Evolutionary conservation across 345 rosid genomes (phyloP), one percentile per base, ranked within the genome.

Genomic region (Syzygium aromaticum): DNA sequence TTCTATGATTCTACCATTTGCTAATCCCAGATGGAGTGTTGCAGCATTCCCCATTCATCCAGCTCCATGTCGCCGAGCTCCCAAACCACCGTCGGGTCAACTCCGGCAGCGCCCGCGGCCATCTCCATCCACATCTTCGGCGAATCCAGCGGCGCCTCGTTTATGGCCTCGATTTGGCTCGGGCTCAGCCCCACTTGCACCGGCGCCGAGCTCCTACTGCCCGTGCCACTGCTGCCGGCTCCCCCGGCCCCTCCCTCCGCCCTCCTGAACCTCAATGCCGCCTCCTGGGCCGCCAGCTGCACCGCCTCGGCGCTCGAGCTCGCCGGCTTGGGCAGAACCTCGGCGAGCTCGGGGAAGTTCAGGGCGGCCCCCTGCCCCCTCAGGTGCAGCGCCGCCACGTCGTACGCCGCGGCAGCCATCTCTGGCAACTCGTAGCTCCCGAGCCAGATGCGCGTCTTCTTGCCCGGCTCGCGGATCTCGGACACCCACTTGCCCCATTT

Each of bases 401-500:
- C 99, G 52, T 97, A 97, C 6, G 99, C 99, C 0, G 98, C 95
- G 3, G 99, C 99, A 0, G 99, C 99, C 99, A 97, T 97, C 92
- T 97, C 96, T 0, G 98, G 92, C 0, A 94, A 91, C 88, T 94
- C 97, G 33, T 93, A 94, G 91, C 99, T 97, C 17, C 99, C 99
- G 2, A 97, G 92, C 99, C 99, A 97, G 21, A 97, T 93, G 43
- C 99, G 88, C 1, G 93, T 93, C 86, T 97, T 97, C 84, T 92
- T 97, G 14, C 99, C 96, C 0, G 98, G 97, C 85, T 97, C 96
- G 13, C 99, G 92, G 77, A 97, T 97, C 88, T 97, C 99, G 0
- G 99, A 96, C 21, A 97, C 99, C 99, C 99, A 97, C 87, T 94
- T 97, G 40, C 99, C 99, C 99, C 99, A 97, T 90, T 95, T 96